These are phyloP conservation scores for Boletus speciosus DNA, from an alignment of 768 basidiomycete genomes.

Conservation along the genomic window DNA sequence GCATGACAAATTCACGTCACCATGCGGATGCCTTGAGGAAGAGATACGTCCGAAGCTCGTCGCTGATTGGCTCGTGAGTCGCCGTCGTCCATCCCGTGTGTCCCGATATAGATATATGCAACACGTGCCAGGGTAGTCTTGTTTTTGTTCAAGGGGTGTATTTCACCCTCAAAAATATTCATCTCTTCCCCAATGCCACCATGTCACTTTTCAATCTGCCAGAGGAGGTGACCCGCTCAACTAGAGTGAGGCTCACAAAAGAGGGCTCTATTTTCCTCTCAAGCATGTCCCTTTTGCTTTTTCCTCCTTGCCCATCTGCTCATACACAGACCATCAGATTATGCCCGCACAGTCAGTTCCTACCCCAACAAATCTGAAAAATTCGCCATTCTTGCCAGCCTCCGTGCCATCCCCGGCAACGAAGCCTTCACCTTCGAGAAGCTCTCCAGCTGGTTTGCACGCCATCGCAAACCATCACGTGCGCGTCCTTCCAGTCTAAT, in stretches of 20 bases:
- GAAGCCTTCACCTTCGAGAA: constrained; percentile 14
- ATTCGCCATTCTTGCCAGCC: constrained; percentile 3
- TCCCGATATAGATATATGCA: constrained; percentile 15
- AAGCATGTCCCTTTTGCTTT: neutral
- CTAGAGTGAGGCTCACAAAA: constrained; percentile 1
- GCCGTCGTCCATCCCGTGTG: constrained; percentile 4
- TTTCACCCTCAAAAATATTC: neutral
- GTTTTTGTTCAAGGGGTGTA: neutral
- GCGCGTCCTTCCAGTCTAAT: neutral
- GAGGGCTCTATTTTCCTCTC: constrained; percentile 4
- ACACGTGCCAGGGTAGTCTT: constrained; percentile 5
- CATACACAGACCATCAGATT: constrained; percentile 12
- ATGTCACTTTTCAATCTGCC: neutral
- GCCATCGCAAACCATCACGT: constrained; percentile 14
- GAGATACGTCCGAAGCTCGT: neutral
- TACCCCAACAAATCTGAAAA: constrained; percentile 17
- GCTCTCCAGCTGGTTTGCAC: constrained; percentile 20
- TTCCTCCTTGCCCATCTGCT: neutral
- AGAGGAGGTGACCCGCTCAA: neutral
- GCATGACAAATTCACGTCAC: neutral
- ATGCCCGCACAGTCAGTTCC: constrained; percentile 10
- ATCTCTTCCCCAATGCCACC: neutral
- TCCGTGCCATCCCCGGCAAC: constrained; percentile 24
- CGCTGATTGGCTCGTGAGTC: constrained; percentile 1
- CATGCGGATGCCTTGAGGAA: constrained; percentile 16